Evolutionary conservation across 768 basidiomycete genomes (phyloP).

Genomic region (Rhodotorula kratochvilovae): DNA sequence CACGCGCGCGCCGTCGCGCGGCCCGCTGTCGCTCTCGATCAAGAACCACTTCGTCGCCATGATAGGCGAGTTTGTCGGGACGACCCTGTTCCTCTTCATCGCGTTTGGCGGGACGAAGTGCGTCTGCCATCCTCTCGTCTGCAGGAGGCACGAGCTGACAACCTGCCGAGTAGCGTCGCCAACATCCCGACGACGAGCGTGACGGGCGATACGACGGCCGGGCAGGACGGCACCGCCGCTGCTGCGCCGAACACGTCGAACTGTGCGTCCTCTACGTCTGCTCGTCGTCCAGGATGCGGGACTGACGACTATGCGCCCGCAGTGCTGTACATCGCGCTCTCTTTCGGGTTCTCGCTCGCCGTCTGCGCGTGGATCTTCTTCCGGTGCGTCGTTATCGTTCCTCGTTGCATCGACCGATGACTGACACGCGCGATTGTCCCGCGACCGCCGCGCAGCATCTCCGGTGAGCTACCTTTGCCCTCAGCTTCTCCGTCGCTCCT

Average conservation of each 20-base stretch:
- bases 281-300: not conserved
- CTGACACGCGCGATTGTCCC: too few relatives aligned
- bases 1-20: not conserved
- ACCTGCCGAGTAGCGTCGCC: slow-evolving; percentile 3
- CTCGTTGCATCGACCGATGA: too few relatives aligned
- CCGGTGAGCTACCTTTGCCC: not conserved
- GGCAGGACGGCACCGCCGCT: slow-evolving; percentile 20
- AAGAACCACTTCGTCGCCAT: slow-evolving; percentile 26
- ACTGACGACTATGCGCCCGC: not conserved
- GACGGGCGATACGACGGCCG: slow-evolving; percentile 5
- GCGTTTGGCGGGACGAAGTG: slow-evolving; percentile 18
- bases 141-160: too few relatives aligned
- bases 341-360: slow-evolving; percentile 39
- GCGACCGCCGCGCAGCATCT: too few relatives aligned
- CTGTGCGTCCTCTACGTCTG: not conserved
- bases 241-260: slow-evolving; percentile 32
- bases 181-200: slow-evolving; percentile 12
- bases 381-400: not conserved
- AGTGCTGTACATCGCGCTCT: slow-evolving; percentile 39
- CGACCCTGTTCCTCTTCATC: slow-evolving; percentile 18
- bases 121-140: not conserved
- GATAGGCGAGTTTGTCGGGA: slow-evolving; percentile 32
- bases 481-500: too few relatives aligned
- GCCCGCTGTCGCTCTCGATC: slow-evolving; percentile 2
- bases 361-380: slow-evolving; percentile 35